Evolutionary conservation across 2,329 filamentous ascomycete species (phyloP).

Genomic region (Aspergillus fumigatus): DNA sequence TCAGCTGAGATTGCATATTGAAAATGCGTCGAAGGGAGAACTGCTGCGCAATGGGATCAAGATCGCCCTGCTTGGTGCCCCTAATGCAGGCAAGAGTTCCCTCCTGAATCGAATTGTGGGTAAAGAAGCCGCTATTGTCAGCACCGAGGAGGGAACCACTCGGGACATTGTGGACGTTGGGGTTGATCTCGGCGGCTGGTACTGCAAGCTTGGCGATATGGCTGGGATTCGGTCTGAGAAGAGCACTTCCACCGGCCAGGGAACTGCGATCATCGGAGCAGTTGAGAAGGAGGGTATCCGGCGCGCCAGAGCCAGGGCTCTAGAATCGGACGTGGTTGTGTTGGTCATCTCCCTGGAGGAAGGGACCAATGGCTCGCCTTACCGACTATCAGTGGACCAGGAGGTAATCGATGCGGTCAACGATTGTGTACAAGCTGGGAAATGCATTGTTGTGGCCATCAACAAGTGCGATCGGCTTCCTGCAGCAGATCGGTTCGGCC

Average conservation of each 20-base stretch:
- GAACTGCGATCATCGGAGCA: constrained; percentile 52
- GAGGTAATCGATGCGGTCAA: constrained; percentile 54
- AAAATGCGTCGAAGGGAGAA: constrained; percentile 76
- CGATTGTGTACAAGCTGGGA: constrained; percentile 46
- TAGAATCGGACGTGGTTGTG: constrained; percentile 79
- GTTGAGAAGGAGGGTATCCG: constrained; percentile 89
- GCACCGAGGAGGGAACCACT: constrained; percentile 86
- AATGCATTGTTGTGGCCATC: constrained; percentile 54
- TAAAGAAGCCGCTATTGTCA: constrained; percentile 91
- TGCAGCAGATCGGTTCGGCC: constrained; percentile 6
- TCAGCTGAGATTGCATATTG: constrained; percentile 65
- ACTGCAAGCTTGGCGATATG: constrained; percentile 93
- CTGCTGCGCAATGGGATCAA: constrained; percentile 79
- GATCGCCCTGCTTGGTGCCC: constrained; percentile 81
- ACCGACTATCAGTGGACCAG: constrained; percentile 44
- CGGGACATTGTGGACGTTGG: constrained; percentile 89
- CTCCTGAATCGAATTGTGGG: constrained; percentile 87
- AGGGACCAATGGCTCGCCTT: constrained; percentile 21
- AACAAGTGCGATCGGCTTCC: constrained; percentile 57
- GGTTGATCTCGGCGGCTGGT: constrained; percentile 82
- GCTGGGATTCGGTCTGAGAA: constrained; percentile 67
- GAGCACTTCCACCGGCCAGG: constrained; percentile 11
- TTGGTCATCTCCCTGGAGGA: constrained; percentile 71
- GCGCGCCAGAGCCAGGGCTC: constrained; percentile 73
- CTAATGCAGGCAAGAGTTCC: constrained; percentile 93